Conservation (phyloP, 495 filamentous ascomycete genomes). For the Bombardia bombarda region DNA sequence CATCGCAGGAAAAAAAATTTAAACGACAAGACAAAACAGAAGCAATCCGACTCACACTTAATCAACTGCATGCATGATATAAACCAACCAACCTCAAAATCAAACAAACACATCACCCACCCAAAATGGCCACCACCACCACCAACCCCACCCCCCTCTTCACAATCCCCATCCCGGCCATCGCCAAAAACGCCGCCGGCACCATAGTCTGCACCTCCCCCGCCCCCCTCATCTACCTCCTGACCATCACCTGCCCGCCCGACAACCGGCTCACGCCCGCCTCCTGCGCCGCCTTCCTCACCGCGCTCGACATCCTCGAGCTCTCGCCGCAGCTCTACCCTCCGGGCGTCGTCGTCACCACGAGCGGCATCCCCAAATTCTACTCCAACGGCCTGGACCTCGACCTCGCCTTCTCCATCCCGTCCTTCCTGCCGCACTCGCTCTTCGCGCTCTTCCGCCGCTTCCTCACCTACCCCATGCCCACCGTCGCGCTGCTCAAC, state of each 20-base stretch:
- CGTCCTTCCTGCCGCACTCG: constrained; percentile 45
- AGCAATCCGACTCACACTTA: no score
- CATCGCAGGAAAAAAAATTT: no score
- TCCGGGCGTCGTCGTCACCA: constrained; percentile 67
- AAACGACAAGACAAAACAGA: no score
- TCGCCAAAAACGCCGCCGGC: constrained; percentile 33
- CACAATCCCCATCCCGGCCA: constrained; percentile 31
- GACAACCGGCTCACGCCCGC: constrained; percentile 68
- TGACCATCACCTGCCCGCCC: constrained; percentile 60
- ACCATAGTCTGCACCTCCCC: constrained; percentile 51
- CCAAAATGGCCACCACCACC: constrained; percentile 3
- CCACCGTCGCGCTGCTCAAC: constrained; percentile 67
- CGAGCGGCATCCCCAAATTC: constrained; percentile 66
- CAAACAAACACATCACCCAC: no score
- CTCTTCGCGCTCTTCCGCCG: constrained; percentile 53
- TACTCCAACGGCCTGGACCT: constrained; percentile 76
- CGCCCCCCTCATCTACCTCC: constrained; percentile 53
- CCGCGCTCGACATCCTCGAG: constrained; percentile 67
- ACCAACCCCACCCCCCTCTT: constrained; percentile 23
- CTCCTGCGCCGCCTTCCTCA: constrained; percentile 56
- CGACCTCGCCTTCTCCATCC: constrained; percentile 39
- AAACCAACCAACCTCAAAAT: no score
- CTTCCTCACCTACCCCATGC: constrained; percentile 71
- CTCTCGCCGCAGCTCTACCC: constrained; percentile 43
- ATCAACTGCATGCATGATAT: no score